Evolutionary conservation across 2,329 filamentous ascomycete genomes (phyloP).

Genomic region (Huntiella abstrusa): DNA sequence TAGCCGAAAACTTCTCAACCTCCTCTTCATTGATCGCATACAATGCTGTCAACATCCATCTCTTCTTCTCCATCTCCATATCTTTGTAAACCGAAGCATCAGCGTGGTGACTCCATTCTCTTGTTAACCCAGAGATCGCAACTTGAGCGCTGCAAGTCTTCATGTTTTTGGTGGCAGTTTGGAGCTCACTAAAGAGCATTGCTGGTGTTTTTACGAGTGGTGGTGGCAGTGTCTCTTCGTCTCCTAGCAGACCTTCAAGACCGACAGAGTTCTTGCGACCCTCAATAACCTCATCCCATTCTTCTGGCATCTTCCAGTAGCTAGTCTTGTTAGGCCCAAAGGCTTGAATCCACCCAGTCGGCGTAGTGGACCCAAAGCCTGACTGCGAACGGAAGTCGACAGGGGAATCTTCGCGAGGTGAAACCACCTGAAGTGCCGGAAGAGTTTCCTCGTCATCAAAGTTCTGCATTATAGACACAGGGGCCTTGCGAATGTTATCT

Average conservation of each 20-base stretch:
- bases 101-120: conserved; percentile 26
- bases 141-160: conserved; percentile 30
- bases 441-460: neutral
- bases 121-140: conserved; percentile 35
- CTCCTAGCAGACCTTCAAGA: conserved; percentile 7
- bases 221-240: conserved; percentile 7
- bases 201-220: conserved; percentile 13
- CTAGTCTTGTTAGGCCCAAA: conserved; percentile 8
- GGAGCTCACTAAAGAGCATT: conserved; percentile 19
- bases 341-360: conserved; percentile 5
- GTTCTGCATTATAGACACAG: neutral
- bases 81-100: conserved; percentile 31
- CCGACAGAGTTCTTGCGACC: neutral
- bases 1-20: neutral
- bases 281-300: conserved; percentile 19
- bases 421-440: neutral
- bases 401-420: conserved; percentile 3
- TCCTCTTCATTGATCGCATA: conserved; percentile 21
- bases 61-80: conserved; percentile 34
- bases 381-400: conserved; percentile 2
- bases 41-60: conserved; percentile 43
- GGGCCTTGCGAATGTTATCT: too few species aligned
- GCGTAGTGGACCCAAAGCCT: neutral
- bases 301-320: conserved; percentile 18
- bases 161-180: conserved; percentile 37